Evolutionary conservation across 345 rosid species (phyloP).

Genomic region (Ceriops decandra): DNA sequence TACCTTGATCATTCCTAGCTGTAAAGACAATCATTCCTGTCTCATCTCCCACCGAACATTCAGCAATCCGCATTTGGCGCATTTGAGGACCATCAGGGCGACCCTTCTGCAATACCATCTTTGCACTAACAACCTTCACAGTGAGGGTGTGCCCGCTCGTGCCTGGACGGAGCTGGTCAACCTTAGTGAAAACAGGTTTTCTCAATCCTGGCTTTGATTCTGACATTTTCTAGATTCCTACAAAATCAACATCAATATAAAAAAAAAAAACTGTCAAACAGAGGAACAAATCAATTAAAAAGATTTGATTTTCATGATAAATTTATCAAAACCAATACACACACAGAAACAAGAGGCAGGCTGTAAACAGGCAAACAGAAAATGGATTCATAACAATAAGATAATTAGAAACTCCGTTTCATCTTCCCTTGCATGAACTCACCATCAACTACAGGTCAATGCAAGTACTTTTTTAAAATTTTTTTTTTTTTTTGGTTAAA

Average conservation of each 20-base stretch:
- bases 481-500: no score
- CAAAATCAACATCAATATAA: no score
- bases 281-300: neutral
- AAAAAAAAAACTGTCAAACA: neutral
- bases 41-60: constrained; percentile 90
- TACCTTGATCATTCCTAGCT: constrained; percentile 94
- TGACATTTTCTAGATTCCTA: constrained; percentile 47
- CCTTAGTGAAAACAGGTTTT: constrained; percentile 76
- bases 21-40: constrained; percentile 82
- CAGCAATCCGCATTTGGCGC: constrained; percentile 77
- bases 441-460: no score
- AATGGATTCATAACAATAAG: no score
- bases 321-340: no score
- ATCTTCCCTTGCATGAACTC: no score
- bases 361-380: no score
- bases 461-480: no score
- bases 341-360: no score
- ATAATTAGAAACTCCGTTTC: no score
- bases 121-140: constrained; percentile 70
- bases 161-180: constrained; percentile 85
- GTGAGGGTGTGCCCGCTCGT: constrained; percentile 77
- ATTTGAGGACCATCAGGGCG: constrained; percentile 64
- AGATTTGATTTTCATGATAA: neutral
- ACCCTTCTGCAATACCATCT: constrained; percentile 75
- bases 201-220: constrained; percentile 69